phyloP scores from a whole-genome alignment of 2,329 filamentous ascomycete species.

The Ophiostoma tasmaniense region DNA sequence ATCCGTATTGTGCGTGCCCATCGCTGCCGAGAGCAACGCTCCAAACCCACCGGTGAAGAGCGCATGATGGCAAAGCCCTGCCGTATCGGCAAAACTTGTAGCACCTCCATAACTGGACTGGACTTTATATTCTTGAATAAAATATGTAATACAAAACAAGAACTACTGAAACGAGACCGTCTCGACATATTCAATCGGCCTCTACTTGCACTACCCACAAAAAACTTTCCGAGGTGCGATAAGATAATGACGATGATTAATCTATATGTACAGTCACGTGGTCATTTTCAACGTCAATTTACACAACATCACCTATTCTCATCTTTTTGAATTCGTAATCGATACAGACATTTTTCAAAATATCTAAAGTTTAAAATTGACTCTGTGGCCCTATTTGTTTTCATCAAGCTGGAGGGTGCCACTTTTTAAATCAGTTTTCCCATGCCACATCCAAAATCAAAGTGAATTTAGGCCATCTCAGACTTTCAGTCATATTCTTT shows the following conservation, averaged over 20 bases:
- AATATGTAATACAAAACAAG: too few species aligned
- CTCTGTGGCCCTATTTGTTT: too few species aligned
- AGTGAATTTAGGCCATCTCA: too few species aligned
- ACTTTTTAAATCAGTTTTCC: too few species aligned
- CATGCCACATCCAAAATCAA: too few species aligned
- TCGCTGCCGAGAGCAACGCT: not conserved
- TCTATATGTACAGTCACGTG: not conserved
- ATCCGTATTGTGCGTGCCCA: not conserved
- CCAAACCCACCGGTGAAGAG: not conserved
- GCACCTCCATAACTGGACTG: not conserved
- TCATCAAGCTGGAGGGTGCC: too few species aligned
- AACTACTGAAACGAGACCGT: not conserved
- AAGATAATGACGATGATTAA: not conserved
- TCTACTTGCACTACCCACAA: not conserved
- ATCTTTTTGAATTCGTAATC: not conserved
- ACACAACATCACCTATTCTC: not conserved
- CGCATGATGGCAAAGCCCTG: conserved; percentile 7
- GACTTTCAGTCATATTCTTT: too few species aligned
- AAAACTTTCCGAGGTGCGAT: not conserved
- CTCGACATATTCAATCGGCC: not conserved
- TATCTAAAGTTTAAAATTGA: too few species aligned
- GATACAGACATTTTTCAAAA: not conserved
- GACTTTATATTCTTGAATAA: not conserved
- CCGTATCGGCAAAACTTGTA: conserved; percentile 5
- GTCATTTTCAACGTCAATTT: not conserved